Evolutionary conservation across 1,139 yeast species (phyloP).

Genomic region (Debaryomycetaceae sp.): DNA sequence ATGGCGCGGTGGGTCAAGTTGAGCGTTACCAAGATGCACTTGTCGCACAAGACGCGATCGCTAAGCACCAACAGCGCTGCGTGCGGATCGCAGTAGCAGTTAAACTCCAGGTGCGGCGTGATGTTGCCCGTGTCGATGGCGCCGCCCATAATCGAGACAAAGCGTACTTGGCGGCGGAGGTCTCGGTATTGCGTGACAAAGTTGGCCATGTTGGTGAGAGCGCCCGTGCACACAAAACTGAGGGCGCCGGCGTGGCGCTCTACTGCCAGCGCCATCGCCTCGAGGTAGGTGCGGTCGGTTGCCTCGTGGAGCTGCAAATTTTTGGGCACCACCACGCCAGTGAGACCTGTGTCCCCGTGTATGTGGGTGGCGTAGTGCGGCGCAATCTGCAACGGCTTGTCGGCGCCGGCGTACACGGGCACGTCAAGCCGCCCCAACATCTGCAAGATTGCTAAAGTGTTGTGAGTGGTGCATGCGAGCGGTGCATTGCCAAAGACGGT

Average conservation of each 20-base stretch:
- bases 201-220: slow-evolving; percentile 64
- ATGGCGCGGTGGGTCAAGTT: slow-evolving; percentile 69
- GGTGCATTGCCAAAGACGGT: slow-evolving; percentile 83
- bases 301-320: slow-evolving; percentile 28
- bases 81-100: slow-evolving; percentile 69
- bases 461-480: slow-evolving; percentile 60
- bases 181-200: slow-evolving; percentile 52
- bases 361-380: slow-evolving; percentile 56
- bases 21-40: slow-evolving; percentile 57
- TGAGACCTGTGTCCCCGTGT: slow-evolving; percentile 74
- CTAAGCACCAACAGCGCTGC: slow-evolving; percentile 60
- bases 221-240: slow-evolving; percentile 64
- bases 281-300: slow-evolving; percentile 42
- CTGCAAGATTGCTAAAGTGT: slow-evolving; percentile 64
- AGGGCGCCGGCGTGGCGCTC: slow-evolving; percentile 38
- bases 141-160: slow-evolving; percentile 74
- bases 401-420: slow-evolving; percentile 66
- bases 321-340: slow-evolving; percentile 63
- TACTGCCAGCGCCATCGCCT: slow-evolving; percentile 55
- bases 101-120: slow-evolving; percentile 70
- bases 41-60: slow-evolving; percentile 41
- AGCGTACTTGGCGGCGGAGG: slow-evolving; percentile 39
- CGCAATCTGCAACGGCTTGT: slow-evolving; percentile 48
- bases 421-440: slow-evolving; percentile 47
- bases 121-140: slow-evolving; percentile 46